A percentile compares a stretch with the other conserved stretches of the same genome.
phyloP scores from a whole-genome alignment of 2,329 filamentous ascomycete species.

The Trichoderma pleuroti region DNA sequence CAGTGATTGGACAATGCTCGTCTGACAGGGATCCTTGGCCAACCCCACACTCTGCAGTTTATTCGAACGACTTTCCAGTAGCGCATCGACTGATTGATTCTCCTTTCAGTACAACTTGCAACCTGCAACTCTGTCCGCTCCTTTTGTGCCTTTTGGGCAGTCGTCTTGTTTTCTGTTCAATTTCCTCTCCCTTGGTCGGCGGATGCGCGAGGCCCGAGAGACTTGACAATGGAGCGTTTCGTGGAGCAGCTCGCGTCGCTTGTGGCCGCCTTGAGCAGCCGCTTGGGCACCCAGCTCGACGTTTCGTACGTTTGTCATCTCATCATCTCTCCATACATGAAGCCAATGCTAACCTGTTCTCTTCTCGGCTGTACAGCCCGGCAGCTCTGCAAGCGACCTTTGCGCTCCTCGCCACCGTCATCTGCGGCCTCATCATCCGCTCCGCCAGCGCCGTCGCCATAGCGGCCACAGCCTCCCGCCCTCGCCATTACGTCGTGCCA shows the following conservation, averaged over 20 bases:
- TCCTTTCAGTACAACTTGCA: too few relatives aligned
- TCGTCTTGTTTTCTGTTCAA: neutral
- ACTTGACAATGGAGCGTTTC: slow-evolving; percentile 14
- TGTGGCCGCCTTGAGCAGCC: neutral
- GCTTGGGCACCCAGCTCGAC: slow-evolving; percentile 20
- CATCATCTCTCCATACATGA: neutral
- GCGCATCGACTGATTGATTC: slow-evolving; percentile 1
- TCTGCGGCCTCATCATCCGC: slow-evolving; percentile 32
- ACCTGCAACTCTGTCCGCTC: neutral
- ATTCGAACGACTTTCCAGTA: slow-evolving; percentile 5
- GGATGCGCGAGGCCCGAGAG: neutral
- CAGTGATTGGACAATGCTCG: neutral
- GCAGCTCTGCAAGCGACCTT: slow-evolving; percentile 27
- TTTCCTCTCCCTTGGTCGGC: neutral
- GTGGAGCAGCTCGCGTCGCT: slow-evolving; percentile 6
- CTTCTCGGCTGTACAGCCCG: slow-evolving; percentile 22
- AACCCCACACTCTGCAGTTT: neutral
- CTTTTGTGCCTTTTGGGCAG: neutral
- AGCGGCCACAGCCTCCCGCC: slow-evolving; percentile 34
- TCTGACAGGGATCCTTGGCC: neutral
- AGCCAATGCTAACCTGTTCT: neutral
- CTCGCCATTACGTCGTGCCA: slow-evolving; percentile 58
- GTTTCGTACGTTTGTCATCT: slow-evolving; percentile 22
- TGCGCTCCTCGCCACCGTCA: slow-evolving; percentile 29
- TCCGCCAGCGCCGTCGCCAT: slow-evolving; percentile 19